Evolutionary conservation across 177 flowering plant species (phyloP), one percentile per base, ranked within the genome.

Genomic region (Tripterygium wilfordii): DNA sequence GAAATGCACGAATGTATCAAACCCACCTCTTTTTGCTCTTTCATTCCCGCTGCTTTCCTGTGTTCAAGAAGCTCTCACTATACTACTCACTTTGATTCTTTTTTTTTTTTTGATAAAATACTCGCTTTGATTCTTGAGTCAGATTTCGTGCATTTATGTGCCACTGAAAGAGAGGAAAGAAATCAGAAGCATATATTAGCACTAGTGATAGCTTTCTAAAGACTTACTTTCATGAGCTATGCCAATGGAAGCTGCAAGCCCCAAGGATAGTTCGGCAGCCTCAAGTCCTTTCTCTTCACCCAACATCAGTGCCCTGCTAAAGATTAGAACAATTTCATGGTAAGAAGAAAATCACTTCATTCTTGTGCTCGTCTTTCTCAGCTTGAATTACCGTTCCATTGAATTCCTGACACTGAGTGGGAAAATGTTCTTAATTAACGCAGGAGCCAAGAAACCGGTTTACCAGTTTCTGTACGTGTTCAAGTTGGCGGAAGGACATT

Each of bases 391-490:
- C n/a, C n/a, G n/a, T n/a, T n/a, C n/a, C n/a, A n/a, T n/a, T n/a
- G n/a, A n/a, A n/a, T n/a, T n/a, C n/a, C n/a, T n/a, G n/a, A n/a
- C n/a, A n/a, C n/a, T n/a, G n/a, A n/a, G n/a, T n/a, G n/a, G n/a
- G n/a, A n/a, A n/a, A n/a, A n/a, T n/a, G n/a, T n/a, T n/a, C n/a
- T n/a, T n/a, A n/a, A n/a, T 43, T 44, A 25, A 51, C 46, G 54
- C 78, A 89, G 97, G 94, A 82, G 80, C 71, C 86, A 80, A 56
- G 96, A 87, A 59, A 86, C 88, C 16, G 96, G 97, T 17, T 60
- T 80, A 45, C 95, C 90, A 1, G 85, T 72, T 49, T 72, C 88
- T 2, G 65, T 84, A 42, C 66, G 72, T 3, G 84, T 90, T 56
- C 76, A 68, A 23, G 66, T 81, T 31, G 69, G 72, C 22, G 66